Conservation (phyloP, 2,329 filamentous ascomycete genomes). For the Verticillium isaacii region DNA sequence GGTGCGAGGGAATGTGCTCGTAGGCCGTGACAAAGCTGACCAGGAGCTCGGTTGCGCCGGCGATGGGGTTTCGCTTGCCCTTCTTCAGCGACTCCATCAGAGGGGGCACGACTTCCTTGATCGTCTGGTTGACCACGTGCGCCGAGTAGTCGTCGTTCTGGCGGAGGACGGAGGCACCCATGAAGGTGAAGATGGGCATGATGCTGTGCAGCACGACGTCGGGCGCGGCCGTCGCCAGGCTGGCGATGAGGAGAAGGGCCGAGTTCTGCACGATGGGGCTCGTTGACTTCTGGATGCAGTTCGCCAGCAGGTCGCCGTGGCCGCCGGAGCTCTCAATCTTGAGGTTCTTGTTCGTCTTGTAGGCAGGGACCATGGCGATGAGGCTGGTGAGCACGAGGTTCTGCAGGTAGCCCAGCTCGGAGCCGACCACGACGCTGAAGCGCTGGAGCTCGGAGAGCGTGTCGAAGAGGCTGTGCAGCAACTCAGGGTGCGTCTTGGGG, state of each 20-base stretch:
- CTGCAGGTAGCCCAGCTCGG: conserved; percentile 86
- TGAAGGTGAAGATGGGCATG: conserved; percentile 99
- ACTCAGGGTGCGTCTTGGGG: conserved; percentile 67
- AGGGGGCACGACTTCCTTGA: conserved; percentile 89
- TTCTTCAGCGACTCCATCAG: conserved; percentile 80
- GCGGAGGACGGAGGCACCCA: conserved; percentile 84
- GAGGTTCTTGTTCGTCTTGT: conserved; percentile 56
- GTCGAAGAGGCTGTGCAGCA: conserved; percentile 77
- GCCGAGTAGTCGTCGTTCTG: conserved; percentile 97
- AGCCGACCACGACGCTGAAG: conserved; percentile 73
- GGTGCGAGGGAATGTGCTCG: conserved; percentile 88
- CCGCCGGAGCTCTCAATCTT: conserved; percentile 75
- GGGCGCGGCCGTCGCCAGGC: conserved; percentile 79
- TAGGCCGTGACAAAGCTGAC: conserved; percentile 95
- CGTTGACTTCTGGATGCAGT: conserved; percentile 86
- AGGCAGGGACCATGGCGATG: conserved; percentile 75
- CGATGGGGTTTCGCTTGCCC: conserved; percentile 71
- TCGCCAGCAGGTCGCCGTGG: conserved; percentile 85
- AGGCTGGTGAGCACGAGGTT: conserved; percentile 79
- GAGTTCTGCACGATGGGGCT: conserved; percentile 93
- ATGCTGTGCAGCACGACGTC: conserved; percentile 93
- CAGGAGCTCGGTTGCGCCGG: conserved; percentile 83
- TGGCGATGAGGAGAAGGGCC: conserved; percentile 81
- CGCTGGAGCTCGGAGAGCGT: conserved; percentile 83
- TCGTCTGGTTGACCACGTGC: conserved; percentile 91